These are phyloP conservation scores for Anthracocystis panici-leucophaei DNA, from an alignment of 1,284 basidiomycete species.

Conservation along the genomic window DNA sequence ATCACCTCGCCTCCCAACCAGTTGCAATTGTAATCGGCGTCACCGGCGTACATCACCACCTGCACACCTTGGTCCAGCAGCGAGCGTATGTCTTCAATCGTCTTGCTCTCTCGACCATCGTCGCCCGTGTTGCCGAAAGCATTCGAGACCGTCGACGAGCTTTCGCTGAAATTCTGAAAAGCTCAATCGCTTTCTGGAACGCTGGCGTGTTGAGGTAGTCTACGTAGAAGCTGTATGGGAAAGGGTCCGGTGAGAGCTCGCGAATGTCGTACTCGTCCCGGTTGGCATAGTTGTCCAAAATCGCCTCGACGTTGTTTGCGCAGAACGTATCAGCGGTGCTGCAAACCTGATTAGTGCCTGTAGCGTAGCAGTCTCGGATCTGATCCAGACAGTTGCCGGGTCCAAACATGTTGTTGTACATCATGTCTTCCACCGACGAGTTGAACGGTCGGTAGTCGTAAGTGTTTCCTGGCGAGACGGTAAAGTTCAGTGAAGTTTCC, in stretches of 20 bases:
- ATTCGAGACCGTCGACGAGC: slow-evolving; percentile 30
- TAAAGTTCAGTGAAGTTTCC: too few species aligned
- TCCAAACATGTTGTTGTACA: slow-evolving; percentile 52
- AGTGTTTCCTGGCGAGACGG: slow-evolving; percentile 54
- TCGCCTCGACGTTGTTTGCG: slow-evolving; percentile 45
- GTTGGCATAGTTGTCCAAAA: slow-evolving; percentile 42
- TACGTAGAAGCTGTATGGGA: slow-evolving; percentile 56
- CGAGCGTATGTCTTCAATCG: slow-evolving; percentile 44
- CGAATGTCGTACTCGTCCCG: slow-evolving; percentile 61
- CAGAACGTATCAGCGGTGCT: slow-evolving; percentile 55
- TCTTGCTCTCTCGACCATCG: slow-evolving; percentile 42
- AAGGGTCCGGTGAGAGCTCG: slow-evolving; percentile 55
- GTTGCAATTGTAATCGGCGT: slow-evolving; percentile 62
- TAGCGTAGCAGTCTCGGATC: slow-evolving; percentile 49
- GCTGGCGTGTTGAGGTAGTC: slow-evolving; percentile 50
- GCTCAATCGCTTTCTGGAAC: slow-evolving; percentile 53
- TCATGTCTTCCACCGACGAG: slow-evolving; percentile 31
- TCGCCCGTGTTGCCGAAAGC: slow-evolving; percentile 52
- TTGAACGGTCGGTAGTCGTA: slow-evolving; percentile 55
- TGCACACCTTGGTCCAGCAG: slow-evolving; percentile 48
- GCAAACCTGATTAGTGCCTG: slow-evolving; percentile 46
- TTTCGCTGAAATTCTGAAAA: slow-evolving; percentile 56
- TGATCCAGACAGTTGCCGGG: slow-evolving; percentile 56
- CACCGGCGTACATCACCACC: slow-evolving; percentile 53
- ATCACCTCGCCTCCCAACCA: slow-evolving; percentile 49